Evolutionary conservation across 73 alveolate genomes (phyloP).

Genomic region (Tetrahymena thermophila): DNA sequence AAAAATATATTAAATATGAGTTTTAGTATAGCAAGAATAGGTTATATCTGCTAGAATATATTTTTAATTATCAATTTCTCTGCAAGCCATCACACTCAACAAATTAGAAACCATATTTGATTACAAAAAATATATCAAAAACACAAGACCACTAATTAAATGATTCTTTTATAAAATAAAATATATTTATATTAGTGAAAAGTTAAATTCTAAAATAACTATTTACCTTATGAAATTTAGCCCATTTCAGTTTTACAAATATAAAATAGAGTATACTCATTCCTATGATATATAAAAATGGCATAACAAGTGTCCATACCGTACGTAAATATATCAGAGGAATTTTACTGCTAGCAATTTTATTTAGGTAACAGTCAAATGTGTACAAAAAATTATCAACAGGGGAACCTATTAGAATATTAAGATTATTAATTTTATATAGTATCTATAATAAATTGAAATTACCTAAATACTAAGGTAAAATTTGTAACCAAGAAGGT

Average conservation of each 20-base stretch:
- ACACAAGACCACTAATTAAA: background rate
- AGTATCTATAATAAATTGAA: background rate
- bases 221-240: background rate
- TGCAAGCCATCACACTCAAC: background rate
- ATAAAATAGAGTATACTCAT: background rate
- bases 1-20: background rate
- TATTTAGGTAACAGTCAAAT: background rate
- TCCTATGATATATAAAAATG: background rate
- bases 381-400: background rate
- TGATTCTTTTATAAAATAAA: background rate
- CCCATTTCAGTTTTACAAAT: background rate
- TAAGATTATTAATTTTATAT: background rate
- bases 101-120: background rate
- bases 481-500: background rate
- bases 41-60: background rate
- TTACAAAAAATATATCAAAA: background rate
- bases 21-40: background rate
- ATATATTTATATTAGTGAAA: background rate
- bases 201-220: background rate
- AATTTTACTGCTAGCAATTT: background rate
- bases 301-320: background rate
- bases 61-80: background rate
- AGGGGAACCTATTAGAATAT: background rate
- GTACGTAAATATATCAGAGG: background rate
- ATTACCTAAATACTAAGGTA: background rate